Evolutionary conservation across 2,329 filamentous ascomycete species (phyloP).

Genomic region (Apiospora phragmitis): DNA sequence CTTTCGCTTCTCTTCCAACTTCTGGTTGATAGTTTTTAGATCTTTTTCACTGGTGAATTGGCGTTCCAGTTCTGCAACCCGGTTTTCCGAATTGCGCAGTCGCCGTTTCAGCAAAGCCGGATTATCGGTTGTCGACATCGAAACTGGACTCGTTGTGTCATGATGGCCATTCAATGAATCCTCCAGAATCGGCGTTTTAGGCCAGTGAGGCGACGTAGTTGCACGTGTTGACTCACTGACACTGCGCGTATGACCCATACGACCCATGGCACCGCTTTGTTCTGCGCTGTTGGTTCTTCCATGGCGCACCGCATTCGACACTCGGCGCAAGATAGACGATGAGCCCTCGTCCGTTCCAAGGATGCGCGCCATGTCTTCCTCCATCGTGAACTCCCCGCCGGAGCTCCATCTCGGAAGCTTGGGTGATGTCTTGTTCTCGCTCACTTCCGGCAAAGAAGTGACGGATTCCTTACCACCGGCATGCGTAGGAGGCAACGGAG

Average conservation of each 20-base stretch:
- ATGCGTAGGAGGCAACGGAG: slow-evolving; percentile 53
- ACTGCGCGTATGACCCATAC: slow-evolving; percentile 57
- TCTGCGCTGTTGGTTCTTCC: slow-evolving; percentile 84
- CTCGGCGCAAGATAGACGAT: slow-evolving; percentile 79
- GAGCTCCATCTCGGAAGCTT: slow-evolving; percentile 73
- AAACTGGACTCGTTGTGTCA: slow-evolving; percentile 73
- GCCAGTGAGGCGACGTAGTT: slow-evolving; percentile 68
- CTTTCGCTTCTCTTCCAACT: slow-evolving; percentile 88
- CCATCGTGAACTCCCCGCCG: slow-evolving; percentile 87
- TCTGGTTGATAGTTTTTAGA: slow-evolving; percentile 78
- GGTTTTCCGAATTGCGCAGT: slow-evolving; percentile 77
- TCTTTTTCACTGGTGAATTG: slow-evolving; percentile 68
- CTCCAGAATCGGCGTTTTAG: slow-evolving; percentile 64
- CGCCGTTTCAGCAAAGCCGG: slow-evolving; percentile 70
- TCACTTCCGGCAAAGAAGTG: slow-evolving; percentile 39
- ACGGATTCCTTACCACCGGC: slow-evolving; percentile 48
- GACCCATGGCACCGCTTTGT: slow-evolving; percentile 43
- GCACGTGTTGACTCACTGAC: slow-evolving; percentile 68
- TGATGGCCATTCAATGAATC: slow-evolving; percentile 50
- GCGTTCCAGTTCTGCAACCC: slow-evolving; percentile 83
- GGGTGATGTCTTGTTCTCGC: slow-evolving; percentile 57
- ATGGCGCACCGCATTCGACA: slow-evolving; percentile 93
- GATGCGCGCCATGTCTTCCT: slow-evolving; percentile 92
- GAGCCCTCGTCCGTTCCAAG: slow-evolving; percentile 75
- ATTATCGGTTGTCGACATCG: slow-evolving; percentile 63